Evolutionary conservation across 2,329 filamentous ascomycete species (phyloP), one percentile per base, ranked within the genome.

Genomic region (Ascochyta fabae): DNA sequence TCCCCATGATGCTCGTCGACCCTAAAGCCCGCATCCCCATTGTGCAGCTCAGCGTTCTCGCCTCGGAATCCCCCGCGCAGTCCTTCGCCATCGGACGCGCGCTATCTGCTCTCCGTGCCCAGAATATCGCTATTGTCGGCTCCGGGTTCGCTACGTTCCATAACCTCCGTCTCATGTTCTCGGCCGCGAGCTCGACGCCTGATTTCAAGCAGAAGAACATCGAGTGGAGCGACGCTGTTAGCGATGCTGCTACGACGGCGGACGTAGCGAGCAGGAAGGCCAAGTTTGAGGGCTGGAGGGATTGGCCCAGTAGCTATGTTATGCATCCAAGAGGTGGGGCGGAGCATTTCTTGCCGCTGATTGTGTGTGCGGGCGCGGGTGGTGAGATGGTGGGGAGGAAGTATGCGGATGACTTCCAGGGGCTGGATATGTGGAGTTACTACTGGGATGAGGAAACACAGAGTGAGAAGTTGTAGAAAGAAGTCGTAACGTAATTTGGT

Each of bases 81-180:
- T 83, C 85, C 68, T 77, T 81, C 54, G 76, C 76, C 40, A 81
- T 86, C 75, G 84, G 84, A 29, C 77, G 74, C 22, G 84, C 84
- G 1, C 79, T 87, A 10, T 67, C 70, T 12, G 63, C 66, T 8
- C 79, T 87, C 43, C 81, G 84, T 13, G 73, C 76, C 34, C 73
- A 78, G 26, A 84, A 84, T 70, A 75, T 87, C n/a, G 84, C 84
- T 61, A 78, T 87, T 51, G 63, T 86, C 36, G 84, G 84, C n/a
- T 85, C 83, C 0, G 84, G 84, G 23, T 86, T 86, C 61, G 83
- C 84, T 1, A 83, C 81, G 3, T 77, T 86, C 52, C 84, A 86
- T 68, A 86, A 86, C 66, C 64, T 86, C 8, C 70, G 75, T 23
- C 62, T 77, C 27, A 81, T 86, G 79, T 77, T 80, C 59, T 62